These are phyloP conservation scores for Fusarium compactum DNA, from an alignment of 2,329 filamentous ascomycete species.

Conservation along the genomic window DNA sequence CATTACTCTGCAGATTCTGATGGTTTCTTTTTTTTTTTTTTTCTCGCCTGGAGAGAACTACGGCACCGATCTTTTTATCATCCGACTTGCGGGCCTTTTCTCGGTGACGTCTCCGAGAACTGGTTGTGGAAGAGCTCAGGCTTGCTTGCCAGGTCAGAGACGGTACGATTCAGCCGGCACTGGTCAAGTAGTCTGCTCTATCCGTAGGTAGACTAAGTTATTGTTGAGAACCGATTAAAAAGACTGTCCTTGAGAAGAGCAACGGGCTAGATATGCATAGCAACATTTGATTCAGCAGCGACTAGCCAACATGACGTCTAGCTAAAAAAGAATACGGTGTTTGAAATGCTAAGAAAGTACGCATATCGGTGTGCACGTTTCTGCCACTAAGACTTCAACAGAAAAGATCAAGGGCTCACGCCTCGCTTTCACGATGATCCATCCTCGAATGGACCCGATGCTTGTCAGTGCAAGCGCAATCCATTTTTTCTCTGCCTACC, in stretches of 20 bases:
- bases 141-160: slow-evolving; percentile 32
- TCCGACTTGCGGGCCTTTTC: slow-evolving; percentile 33
- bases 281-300: slow-evolving; percentile 20
- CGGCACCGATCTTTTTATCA: slow-evolving; percentile 30
- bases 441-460: slow-evolving; percentile 21
- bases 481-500: background rate
- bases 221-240: slow-evolving; percentile 27
- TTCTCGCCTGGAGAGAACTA: slow-evolving; percentile 20
- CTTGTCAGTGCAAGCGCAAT: slow-evolving; percentile 23
- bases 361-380: slow-evolving; percentile 7
- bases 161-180: slow-evolving; percentile 33
- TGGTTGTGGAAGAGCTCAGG: slow-evolving; percentile 13
- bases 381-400: slow-evolving; percentile 19
- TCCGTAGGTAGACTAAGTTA: background rate
- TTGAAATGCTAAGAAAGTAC: slow-evolving; percentile 1
- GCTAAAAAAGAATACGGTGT: background rate
- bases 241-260: slow-evolving; percentile 20
- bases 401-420: slow-evolving; percentile 29
- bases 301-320: slow-evolving; percentile 21
- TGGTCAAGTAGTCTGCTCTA: background rate
- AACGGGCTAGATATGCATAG: slow-evolving; percentile 12
- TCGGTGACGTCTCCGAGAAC: slow-evolving; percentile 27
- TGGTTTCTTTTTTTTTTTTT: slow-evolving; percentile 25
- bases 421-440: slow-evolving; percentile 29
- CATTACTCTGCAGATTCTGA: slow-evolving; percentile 37